Evolutionary conservation across 768 basidiomycete genomes (phyloP).

Genomic region (Xerocomellus dryophilus): DNA sequence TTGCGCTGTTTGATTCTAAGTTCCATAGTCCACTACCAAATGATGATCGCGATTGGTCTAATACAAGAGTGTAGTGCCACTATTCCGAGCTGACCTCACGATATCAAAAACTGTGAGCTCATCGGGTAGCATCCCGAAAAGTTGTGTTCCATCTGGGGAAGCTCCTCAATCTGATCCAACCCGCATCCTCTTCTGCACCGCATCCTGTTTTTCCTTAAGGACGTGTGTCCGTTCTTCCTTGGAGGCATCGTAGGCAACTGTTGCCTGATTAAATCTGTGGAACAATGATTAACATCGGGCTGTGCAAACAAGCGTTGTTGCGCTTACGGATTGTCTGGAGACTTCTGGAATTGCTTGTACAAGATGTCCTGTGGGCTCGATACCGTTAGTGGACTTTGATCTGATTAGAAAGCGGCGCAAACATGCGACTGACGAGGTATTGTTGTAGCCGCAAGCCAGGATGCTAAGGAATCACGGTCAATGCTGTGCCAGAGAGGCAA

Average conservation of each 20-base stretch:
- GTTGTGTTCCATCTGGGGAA: background rate
- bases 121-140: background rate
- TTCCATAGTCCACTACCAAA: background rate
- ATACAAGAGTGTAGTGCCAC: background rate
- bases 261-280: conserved; percentile 77
- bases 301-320: background rate
- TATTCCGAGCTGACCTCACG: background rate
- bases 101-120: conserved; percentile 4
- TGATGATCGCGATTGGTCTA: conserved; percentile 2
- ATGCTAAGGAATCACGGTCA: conserved; percentile 46
- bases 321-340: conserved; percentile 89
- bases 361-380: conserved; percentile 60
- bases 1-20: conserved; percentile 13
- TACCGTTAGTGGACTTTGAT: conserved; percentile 2
- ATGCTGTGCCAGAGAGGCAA: background rate
- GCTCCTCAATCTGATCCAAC: conserved; percentile 23
- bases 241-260: conserved; percentile 76
- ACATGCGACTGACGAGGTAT: conserved; percentile 58
- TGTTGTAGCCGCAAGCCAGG: conserved; percentile 90
- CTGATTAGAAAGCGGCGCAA: background rate
- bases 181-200: conserved; percentile 65
- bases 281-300: conserved; percentile 3
- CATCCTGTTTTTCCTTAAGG: conserved; percentile 63
- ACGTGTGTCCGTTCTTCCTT: conserved; percentile 84
- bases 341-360: conserved; percentile 95